Percentiles rank a stretch among this genome's conserved stretches.
Conservation (phyloP, 345 rosid genomes). For the Brassica napus region Da-Ae NC_063439.1:24795001-24795500, state of each 20-base stretch:
- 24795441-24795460: not conserved
- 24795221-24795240: not conserved
- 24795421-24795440: not conserved
- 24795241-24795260: not conserved
- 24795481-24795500: not conserved
- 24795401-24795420: not conserved
- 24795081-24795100: not conserved
- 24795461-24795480: not conserved
- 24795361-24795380: not conserved
- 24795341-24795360: not conserved
- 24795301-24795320: not conserved
- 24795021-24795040: not conserved
- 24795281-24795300: not conserved
- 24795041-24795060: not conserved
- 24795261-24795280: not conserved
- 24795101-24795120: not conserved
- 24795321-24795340: not conserved
- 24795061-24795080: not conserved
- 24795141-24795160: not conserved
- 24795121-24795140: not conserved
- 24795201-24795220: conserved; percentile 4
- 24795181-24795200: not conserved
- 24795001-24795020: not conserved
- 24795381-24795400: not conserved
- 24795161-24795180: conserved; percentile 4